Evolutionary conservation across 352 stramenopile species (phyloP).

Genomic region (Pythium diclinum): DNA sequence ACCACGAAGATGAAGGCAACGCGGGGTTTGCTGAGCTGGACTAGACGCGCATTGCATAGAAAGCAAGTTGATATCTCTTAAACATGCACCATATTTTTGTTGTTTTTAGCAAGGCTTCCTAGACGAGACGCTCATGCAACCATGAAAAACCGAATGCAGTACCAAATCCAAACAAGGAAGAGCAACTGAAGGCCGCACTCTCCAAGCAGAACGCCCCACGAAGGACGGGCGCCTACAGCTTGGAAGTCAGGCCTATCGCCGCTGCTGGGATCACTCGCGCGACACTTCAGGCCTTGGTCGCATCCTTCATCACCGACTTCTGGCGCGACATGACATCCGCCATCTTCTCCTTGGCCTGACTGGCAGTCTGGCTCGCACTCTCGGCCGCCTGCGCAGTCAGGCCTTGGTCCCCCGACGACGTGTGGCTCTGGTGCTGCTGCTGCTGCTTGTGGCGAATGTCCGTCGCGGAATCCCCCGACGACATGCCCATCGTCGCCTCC

Average conservation of each 20-base stretch:
- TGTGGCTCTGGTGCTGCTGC: conserved; percentile 8
- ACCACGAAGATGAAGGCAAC: conserved; percentile 21
- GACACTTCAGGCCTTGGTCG: conserved; percentile 24
- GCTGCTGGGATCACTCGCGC: conserved; percentile 13
- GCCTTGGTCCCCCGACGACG: conserved; percentile 14
- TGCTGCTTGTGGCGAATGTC: conserved; percentile 26
- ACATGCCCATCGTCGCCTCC: conserved; percentile 30
- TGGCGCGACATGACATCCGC: conserved; percentile 24
- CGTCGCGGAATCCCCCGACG: conserved; percentile 28
- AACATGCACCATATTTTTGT: conserved; percentile 7
- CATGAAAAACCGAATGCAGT: conserved; percentile 24
- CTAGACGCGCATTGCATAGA: conserved; percentile 11
- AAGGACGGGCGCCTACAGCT: conserved; percentile 7
- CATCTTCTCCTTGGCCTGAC: conserved; percentile 31
- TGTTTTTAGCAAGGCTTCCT: background rate
- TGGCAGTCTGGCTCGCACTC: conserved; percentile 19
- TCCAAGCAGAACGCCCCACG: background rate
- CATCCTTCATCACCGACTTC: conserved; percentile 30
- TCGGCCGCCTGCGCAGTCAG: conserved; percentile 20
- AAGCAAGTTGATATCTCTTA: background rate
- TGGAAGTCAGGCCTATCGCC: conserved; percentile 9
- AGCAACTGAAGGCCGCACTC: conserved; percentile 6
- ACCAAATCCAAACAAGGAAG: conserved; percentile 28
- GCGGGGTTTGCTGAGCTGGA: conserved; percentile 19
- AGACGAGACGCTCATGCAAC: conserved; percentile 14